Conservation (phyloP, 2,329 filamentous ascomycete species). For the Fusarium fracticaudum region DNA sequence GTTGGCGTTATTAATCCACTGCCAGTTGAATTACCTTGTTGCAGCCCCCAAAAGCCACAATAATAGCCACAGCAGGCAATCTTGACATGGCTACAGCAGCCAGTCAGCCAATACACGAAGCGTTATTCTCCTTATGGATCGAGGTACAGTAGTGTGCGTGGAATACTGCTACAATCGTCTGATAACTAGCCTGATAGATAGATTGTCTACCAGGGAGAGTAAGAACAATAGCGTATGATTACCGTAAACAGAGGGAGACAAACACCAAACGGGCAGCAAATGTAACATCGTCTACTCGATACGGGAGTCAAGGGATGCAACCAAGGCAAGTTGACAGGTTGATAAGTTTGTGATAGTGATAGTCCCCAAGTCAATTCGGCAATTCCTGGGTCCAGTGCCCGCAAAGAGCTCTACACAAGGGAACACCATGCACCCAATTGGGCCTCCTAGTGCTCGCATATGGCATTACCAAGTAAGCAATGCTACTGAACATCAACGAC, state of each 20-base stretch:
- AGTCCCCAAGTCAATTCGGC: neutral
- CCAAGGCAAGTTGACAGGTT: neutral
- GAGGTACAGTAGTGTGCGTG: conserved; percentile 29
- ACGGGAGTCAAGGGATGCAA: conserved; percentile 10
- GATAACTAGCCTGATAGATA: conserved; percentile 4
- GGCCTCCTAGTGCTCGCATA: neutral
- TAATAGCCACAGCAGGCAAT: neutral
- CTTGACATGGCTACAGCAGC: neutral
- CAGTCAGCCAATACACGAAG: neutral
- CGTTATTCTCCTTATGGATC: conserved; percentile 16
- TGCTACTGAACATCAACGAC: conserved; percentile 21
- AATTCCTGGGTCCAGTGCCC: conserved; percentile 5
- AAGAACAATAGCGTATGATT: neutral
- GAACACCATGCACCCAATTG: neutral
- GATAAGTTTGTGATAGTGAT: neutral
- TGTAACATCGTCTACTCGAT: neutral
- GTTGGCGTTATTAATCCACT: conserved; percentile 6
- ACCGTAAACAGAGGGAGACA: conserved; percentile 21
- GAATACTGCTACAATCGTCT: conserved; percentile 7
- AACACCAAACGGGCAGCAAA: conserved; percentile 7
- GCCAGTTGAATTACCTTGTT: conserved; percentile 6
- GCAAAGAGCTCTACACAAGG: neutral
- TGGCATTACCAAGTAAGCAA: neutral
- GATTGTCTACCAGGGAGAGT: conserved; percentile 5
- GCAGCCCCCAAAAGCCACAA: conserved; percentile 6